Conservation (phyloP, 768 basidiomycete genomes). For the Lanmaoa pseudosensibilis region DNA sequence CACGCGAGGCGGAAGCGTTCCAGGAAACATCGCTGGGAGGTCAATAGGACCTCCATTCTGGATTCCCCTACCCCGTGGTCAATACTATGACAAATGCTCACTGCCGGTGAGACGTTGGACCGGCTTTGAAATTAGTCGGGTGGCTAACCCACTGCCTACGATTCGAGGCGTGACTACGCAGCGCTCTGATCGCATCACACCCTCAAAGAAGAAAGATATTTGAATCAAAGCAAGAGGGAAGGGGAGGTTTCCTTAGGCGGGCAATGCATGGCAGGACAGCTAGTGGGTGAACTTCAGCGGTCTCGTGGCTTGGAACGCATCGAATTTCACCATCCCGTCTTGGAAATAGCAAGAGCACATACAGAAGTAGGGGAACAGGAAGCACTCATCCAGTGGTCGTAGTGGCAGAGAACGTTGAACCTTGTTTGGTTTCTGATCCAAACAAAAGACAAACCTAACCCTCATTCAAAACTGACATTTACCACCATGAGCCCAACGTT, state of each 20-base stretch:
- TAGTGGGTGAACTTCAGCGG: too few species aligned
- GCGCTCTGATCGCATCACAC: constrained; percentile 6
- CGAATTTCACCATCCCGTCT: not conserved
- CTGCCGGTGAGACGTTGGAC: not conserved
- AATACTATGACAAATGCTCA: not conserved
- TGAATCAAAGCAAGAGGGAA: not conserved
- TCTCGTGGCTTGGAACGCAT: not conserved
- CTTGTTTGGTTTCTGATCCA: constrained; percentile 17
- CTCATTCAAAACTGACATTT: not conserved
- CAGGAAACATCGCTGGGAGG: not conserved
- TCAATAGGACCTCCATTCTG: not conserved
- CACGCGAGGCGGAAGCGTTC: not conserved
- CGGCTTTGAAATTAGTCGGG: constrained; percentile 9
- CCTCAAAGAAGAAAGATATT: not conserved
- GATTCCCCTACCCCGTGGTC: constrained; percentile 2
- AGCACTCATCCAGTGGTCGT: not conserved
- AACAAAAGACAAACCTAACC: constrained; percentile 10
- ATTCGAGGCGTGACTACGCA: not conserved
- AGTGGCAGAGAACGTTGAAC: not conserved
- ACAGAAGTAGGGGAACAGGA: not conserved
- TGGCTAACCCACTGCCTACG: not conserved
- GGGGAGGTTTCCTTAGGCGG: not conserved
- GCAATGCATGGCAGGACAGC: not conserved
- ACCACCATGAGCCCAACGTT: constrained; percentile 12
- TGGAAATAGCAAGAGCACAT: not conserved